phyloP scores from a whole-genome alignment of 257 asterid genomes.

The Plantago ovata region DNA sequence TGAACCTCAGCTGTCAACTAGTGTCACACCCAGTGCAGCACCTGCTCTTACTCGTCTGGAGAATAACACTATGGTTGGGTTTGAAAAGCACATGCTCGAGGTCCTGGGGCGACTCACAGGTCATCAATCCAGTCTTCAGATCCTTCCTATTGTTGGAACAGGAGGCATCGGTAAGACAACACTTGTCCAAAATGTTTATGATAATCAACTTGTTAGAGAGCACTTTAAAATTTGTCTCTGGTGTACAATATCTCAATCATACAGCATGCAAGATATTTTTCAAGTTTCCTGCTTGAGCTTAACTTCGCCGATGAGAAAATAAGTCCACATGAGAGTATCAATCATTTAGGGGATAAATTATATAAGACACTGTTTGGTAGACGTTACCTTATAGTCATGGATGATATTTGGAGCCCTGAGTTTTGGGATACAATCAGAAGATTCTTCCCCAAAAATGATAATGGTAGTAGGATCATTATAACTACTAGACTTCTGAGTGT shows the following conservation, averaged over 20 bases:
- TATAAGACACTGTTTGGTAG: background rate
- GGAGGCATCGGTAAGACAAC: slow-evolving; percentile 6
- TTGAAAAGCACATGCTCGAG: background rate
- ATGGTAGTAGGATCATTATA: background rate
- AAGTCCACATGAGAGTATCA: background rate
- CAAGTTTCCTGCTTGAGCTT: background rate
- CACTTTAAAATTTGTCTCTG: background rate
- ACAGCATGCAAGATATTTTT: background rate
- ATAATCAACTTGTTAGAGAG: background rate
- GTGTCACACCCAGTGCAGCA: too few species aligned
- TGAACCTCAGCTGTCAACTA: too few species aligned
- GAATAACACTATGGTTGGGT: too few species aligned
- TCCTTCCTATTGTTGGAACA: background rate
- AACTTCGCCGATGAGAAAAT: background rate
- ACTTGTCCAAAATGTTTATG: slow-evolving; percentile 1
- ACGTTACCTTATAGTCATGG: slow-evolving; percentile 7
- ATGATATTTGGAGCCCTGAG: background rate
- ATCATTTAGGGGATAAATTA: background rate
- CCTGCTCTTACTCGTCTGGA: too few species aligned
- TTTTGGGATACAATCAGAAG: background rate
- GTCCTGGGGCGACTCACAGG: background rate
- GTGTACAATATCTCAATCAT: slow-evolving; percentile 1
- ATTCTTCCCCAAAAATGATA: background rate
- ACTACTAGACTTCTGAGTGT: background rate
- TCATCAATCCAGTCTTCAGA: background rate